Conservation (phyloP, 805 yeast genomes). For the Lipomyces mesembrius region DNA sequence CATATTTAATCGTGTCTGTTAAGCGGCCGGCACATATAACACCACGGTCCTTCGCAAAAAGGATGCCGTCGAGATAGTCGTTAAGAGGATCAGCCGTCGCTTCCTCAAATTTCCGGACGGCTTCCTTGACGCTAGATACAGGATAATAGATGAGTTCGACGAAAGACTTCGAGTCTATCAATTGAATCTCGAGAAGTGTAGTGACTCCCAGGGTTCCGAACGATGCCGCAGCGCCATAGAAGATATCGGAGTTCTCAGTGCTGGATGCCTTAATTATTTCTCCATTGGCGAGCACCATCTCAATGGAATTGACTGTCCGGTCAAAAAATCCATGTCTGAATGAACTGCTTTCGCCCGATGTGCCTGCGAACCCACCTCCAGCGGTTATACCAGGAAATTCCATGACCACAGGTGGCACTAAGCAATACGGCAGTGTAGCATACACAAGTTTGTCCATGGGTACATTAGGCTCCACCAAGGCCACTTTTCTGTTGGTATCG, state of each 20-base stretch:
- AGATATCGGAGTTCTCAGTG: constrained; percentile 12
- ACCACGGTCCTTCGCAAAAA: constrained; percentile 4
- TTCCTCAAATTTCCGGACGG: constrained; percentile 3
- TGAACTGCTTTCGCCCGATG: constrained; percentile 12
- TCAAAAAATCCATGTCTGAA: constrained; percentile 12
- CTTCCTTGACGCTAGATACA: constrained; percentile 4
- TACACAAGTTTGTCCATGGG: constrained; percentile 11
- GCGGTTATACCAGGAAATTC: constrained; percentile 14
- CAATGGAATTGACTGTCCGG: constrained; percentile 8
- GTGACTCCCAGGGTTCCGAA: constrained; percentile 11
- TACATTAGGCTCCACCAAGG: constrained; percentile 13
- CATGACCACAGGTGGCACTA: constrained; percentile 12
- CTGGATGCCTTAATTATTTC: constrained; percentile 6
- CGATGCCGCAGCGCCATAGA: constrained; percentile 13
- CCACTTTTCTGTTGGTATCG: constrained; percentile 4
- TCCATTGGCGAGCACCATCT: constrained; percentile 13
- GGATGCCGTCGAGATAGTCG: constrained; percentile 13
- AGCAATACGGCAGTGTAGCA: constrained; percentile 5
- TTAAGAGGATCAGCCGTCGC: background rate
- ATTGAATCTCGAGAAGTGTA: constrained; percentile 9
- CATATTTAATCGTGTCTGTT: background rate
- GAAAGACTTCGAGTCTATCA: constrained; percentile 10
- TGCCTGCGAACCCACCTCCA: constrained; percentile 14
- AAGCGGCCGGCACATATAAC: constrained; percentile 7
- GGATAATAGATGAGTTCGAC: constrained; percentile 8